These are phyloP conservation scores for Odontarrhena argentea DNA, from an alignment of 345 rosid genomes.

Conservation along the genomic window DNA sequence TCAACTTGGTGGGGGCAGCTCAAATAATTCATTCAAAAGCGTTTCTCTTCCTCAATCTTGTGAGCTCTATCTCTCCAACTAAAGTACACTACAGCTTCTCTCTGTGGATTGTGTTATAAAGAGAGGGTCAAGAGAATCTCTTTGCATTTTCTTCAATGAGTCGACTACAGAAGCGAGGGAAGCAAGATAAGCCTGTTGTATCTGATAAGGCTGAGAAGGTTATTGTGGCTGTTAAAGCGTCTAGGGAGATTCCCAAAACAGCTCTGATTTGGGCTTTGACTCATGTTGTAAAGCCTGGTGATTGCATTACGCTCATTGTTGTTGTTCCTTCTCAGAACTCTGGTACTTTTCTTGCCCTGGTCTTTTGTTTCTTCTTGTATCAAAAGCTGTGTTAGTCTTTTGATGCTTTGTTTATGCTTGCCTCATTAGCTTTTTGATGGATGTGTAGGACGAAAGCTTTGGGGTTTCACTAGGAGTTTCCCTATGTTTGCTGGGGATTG, in stretches of 20 bases:
- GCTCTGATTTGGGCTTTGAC: constrained; percentile 99
- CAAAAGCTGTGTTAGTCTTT: neutral
- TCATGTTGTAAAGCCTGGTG: constrained; percentile 96
- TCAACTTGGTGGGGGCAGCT: constrained; percentile 45
- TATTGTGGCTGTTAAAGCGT: constrained; percentile 94
- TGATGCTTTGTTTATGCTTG: neutral
- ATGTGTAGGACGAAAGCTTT: constrained; percentile 72
- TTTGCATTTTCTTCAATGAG: constrained; percentile 51
- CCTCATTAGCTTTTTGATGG: constrained; percentile 5
- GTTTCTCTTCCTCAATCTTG: constrained; percentile 25
- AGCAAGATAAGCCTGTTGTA: constrained; percentile 51
- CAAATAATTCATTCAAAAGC: constrained; percentile 27
- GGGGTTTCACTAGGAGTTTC: constrained; percentile 94
- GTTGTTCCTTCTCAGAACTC: constrained; percentile 83
- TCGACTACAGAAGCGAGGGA: constrained; percentile 60
- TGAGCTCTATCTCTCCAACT: constrained; percentile 25
- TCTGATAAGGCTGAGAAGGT: constrained; percentile 77
- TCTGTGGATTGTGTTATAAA: constrained; percentile 20
- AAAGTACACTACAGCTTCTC: constrained; percentile 18
- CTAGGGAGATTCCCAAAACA: constrained; percentile 90
- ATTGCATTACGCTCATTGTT: constrained; percentile 89
- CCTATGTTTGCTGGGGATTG: constrained; percentile 98
- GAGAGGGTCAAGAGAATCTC: constrained; percentile 19
- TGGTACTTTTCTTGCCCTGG: constrained; percentile 48
- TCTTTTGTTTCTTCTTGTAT: neutral